Conservation (phyloP, 306 rosid genomes). For the Hylodesmum podocarpum region DNA sequence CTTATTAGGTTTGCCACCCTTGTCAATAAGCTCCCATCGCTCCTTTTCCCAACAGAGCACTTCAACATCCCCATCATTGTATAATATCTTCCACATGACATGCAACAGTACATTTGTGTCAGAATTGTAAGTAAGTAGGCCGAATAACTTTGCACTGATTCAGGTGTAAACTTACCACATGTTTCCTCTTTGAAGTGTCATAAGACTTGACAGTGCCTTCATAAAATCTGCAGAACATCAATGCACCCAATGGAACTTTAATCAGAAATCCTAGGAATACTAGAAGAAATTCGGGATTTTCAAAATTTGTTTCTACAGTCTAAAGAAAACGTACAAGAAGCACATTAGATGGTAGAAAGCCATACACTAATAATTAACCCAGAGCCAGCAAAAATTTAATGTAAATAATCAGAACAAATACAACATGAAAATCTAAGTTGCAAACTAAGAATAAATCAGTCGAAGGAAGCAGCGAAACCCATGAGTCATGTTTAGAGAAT, state of each 20-base stretch:
- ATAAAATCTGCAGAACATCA: slow-evolving; percentile 70
- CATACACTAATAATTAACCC: background rate
- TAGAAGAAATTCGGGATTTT: too few species aligned
- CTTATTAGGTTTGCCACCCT: slow-evolving; percentile 36
- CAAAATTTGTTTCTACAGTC: too few species aligned
- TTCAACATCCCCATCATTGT: slow-evolving; percentile 50
- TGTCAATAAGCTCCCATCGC: slow-evolving; percentile 38
- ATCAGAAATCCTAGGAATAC: too few species aligned
- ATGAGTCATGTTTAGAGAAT: too few species aligned
- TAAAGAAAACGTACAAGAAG: too few species aligned
- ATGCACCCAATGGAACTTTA: slow-evolving; percentile 22
- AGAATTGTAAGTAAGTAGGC: slow-evolving; percentile 18
- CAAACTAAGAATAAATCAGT: too few species aligned
- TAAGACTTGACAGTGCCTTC: slow-evolving; percentile 80
- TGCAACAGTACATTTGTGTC: slow-evolving; percentile 28
- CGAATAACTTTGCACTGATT: slow-evolving; percentile 17
- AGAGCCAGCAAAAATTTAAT: background rate
- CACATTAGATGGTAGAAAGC: background rate
- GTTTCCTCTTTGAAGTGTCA: slow-evolving; percentile 77
- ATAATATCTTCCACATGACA: slow-evolving; percentile 59
- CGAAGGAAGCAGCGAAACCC: too few species aligned
- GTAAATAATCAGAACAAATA: too few species aligned
- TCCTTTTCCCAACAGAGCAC: slow-evolving; percentile 45
- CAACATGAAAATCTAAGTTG: too few species aligned
- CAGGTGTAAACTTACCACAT: slow-evolving; percentile 65